Percentiles rank a stretch among this genome's conserved stretches.
phyloP scores from a whole-genome alignment of 1,284 basidiomycete species.

The Microbotryum lychnidis-dioicae region DNA sequence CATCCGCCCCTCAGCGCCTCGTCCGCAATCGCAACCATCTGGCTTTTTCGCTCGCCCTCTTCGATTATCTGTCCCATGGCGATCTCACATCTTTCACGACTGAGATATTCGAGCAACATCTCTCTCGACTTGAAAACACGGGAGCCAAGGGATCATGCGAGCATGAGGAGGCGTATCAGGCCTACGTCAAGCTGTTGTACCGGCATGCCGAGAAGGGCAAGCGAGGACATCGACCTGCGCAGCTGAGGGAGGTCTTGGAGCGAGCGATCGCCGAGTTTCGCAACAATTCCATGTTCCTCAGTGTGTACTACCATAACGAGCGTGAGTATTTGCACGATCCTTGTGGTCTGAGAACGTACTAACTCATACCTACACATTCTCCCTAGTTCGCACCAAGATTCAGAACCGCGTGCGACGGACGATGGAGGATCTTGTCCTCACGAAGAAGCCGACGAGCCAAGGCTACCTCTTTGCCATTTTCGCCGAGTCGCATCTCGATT shows the following conservation, averaged over 20 bases:
- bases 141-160: constrained; percentile 36
- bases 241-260: constrained; percentile 55
- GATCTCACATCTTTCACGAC: constrained; percentile 4
- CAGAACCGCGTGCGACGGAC: constrained; percentile 59
- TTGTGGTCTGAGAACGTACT: no score
- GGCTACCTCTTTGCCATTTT: constrained; percentile 37
- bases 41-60: constrained; percentile 29
- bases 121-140: constrained; percentile 30
- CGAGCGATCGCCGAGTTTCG: constrained; percentile 55
- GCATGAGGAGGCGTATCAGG: constrained; percentile 56
- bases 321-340: constrained; percentile 48
- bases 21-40: constrained; percentile 33
- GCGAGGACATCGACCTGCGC: constrained; percentile 52
- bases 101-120: constrained; percentile 45
- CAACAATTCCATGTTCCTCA: constrained; percentile 64
- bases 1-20: constrained; percentile 23
- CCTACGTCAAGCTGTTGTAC: constrained; percentile 56
- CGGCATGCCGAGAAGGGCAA: constrained; percentile 52
- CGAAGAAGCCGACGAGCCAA: constrained; percentile 49
- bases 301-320: constrained; percentile 67
- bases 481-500: constrained; percentile 35
- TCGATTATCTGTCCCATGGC: constrained; percentile 34
- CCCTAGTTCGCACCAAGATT: constrained; percentile 37
- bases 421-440: constrained; percentile 54
- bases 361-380: constrained; percentile 41